These are phyloP conservation scores for Parachaetomium inaequale DNA, from an alignment of 495 filamentous ascomycete genomes.

Conservation along the genomic window DNA sequence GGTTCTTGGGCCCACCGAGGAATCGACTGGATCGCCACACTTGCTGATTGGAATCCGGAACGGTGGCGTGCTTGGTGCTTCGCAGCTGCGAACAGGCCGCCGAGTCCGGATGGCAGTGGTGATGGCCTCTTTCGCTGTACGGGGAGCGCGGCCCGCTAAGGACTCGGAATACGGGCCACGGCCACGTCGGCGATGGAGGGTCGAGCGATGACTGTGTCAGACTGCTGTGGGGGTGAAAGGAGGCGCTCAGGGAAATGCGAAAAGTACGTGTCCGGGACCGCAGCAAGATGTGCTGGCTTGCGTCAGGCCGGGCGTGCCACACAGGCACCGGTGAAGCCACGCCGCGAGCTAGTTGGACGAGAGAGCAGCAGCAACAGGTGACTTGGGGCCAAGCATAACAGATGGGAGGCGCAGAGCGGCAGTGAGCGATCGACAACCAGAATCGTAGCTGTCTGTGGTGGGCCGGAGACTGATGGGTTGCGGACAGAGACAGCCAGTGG, in stretches of 20 bases:
- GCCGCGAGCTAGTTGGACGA: constrained; percentile 23
- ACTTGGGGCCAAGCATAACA: constrained; percentile 31
- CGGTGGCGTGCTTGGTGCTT: constrained; percentile 7
- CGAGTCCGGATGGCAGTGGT: constrained; percentile 5
- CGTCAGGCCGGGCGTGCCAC: constrained; percentile 19
- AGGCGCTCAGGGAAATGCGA: constrained; percentile 7
- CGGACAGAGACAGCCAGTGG: constrained; percentile 42
- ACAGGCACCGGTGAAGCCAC: constrained; percentile 15
- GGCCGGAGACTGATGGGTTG: constrained; percentile 39
- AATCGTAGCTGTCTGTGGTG: constrained; percentile 30
- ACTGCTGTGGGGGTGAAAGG: neutral
- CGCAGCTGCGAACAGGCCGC: constrained; percentile 7
- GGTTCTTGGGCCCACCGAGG: constrained; percentile 25
- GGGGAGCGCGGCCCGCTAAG: constrained; percentile 1
- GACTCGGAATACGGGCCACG: constrained; percentile 15
- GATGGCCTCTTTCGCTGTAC: neutral
- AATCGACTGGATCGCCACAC: constrained; percentile 34
- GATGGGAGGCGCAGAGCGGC: constrained; percentile 28
- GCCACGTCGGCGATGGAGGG: constrained; percentile 8
- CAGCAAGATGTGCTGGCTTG: constrained; percentile 21
- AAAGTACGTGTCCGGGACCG: constrained; percentile 25
- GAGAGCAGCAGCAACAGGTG: constrained; percentile 20
- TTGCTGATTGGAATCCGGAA: constrained; percentile 22
- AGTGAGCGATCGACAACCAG: constrained; percentile 34
- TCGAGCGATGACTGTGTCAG: constrained; percentile 1